These are phyloP conservation scores for Podospora appendiculata DNA, from an alignment of 495 filamentous ascomycete species.

Conservation along the genomic window DNA sequence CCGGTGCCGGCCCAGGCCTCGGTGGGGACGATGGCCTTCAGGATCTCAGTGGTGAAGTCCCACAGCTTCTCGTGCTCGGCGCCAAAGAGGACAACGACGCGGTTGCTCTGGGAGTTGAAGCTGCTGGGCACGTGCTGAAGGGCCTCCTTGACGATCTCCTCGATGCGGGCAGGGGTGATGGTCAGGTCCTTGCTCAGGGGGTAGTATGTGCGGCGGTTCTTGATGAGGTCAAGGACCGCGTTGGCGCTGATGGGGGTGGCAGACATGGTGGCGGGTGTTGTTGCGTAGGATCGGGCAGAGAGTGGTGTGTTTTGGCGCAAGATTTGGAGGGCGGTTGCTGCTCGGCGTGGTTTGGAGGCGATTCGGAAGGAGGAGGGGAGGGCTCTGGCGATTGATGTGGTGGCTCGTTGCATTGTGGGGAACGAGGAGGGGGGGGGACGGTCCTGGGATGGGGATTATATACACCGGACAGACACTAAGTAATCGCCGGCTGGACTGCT, in stretches of 20 bases:
- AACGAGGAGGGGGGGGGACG: background rate
- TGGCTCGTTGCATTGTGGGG: background rate
- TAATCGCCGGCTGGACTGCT: background rate
- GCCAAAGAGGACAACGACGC: slow-evolving; percentile 52
- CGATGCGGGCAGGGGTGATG: slow-evolving; percentile 44
- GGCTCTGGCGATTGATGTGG: background rate
- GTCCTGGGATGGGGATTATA: background rate
- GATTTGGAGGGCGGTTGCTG: slow-evolving; percentile 7
- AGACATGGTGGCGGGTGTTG: slow-evolving; percentile 14
- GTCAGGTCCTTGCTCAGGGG: slow-evolving; percentile 45
- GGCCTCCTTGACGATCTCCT: slow-evolving; percentile 46
- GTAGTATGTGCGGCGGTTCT: slow-evolving; percentile 53
- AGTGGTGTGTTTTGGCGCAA: slow-evolving; percentile 4
- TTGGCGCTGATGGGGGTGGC: slow-evolving; percentile 21
- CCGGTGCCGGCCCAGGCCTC: slow-evolving; percentile 44
- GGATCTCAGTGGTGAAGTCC: slow-evolving; percentile 44
- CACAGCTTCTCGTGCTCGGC: slow-evolving; percentile 59
- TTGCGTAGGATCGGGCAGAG: background rate
- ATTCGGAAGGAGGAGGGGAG: background rate
- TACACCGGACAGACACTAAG: background rate
- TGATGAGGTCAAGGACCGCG: slow-evolving; percentile 44
- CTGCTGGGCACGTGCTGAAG: slow-evolving; percentile 48
- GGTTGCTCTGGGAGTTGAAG: slow-evolving; percentile 62
- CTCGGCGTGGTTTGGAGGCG: slow-evolving; percentile 2
- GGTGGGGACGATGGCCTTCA: slow-evolving; percentile 51